Evolutionary conservation across 768 basidiomycete species (phyloP).

Genomic region (Strobilomyces confusus): DNA sequence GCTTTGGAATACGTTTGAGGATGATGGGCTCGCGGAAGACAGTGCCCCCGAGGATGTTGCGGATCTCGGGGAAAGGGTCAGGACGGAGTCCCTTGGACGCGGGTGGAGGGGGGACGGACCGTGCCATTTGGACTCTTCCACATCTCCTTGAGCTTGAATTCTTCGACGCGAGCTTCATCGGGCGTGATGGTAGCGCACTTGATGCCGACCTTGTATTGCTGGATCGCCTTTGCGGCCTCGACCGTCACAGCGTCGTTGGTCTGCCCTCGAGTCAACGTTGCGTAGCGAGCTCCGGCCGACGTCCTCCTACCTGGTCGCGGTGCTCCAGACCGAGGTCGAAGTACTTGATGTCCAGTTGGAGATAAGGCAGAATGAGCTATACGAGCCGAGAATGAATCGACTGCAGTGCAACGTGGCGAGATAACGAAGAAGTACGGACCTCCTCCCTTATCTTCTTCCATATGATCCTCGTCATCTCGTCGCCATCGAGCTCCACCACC

Average conservation of each 20-base stretch:
- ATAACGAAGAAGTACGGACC: constrained; percentile 41
- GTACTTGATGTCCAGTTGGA: constrained; percentile 97
- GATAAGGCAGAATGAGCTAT: constrained; percentile 91
- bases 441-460: constrained; percentile 98
- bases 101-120: constrained; percentile 38
- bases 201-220: constrained; percentile 93
- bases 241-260: constrained; percentile 92
- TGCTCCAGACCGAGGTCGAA: constrained; percentile 94
- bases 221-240: constrained; percentile 92
- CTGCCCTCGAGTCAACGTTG: constrained; percentile 36
- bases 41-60: constrained; percentile 96
- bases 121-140: constrained; percentile 98
- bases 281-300: not conserved
- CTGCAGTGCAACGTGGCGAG: not conserved
- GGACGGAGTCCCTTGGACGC: not conserved
- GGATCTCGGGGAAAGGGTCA: constrained; percentile 52
- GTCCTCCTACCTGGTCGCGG: constrained; percentile 67
- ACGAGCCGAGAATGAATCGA: not conserved
- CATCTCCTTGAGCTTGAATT: constrained; percentile 99
- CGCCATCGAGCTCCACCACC: constrained; percentile 92
- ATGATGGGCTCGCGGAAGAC: constrained; percentile 99
- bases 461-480: constrained; percentile 99
- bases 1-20: constrained; percentile 83
- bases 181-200: constrained; percentile 99
- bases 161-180: constrained; percentile 92